Evolutionary conservation across 2,329 filamentous ascomycete species (phyloP).

Genomic region (Aotearoamyces nothofagi): DNA sequence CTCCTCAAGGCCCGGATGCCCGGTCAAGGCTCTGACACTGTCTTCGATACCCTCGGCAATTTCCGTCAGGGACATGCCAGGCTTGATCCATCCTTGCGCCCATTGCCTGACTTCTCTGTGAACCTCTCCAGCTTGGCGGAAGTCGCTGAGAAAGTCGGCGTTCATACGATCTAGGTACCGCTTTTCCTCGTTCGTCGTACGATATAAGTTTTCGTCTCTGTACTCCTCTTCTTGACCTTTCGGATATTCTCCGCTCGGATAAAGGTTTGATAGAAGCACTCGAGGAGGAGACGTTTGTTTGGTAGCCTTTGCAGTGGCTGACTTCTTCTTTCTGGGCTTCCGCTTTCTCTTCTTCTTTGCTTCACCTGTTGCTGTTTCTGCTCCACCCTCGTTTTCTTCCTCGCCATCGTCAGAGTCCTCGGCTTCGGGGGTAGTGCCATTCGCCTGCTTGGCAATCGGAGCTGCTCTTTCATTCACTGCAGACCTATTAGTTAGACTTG

Average conservation of each 20-base stretch:
- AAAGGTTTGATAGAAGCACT: conserved; percentile 58
- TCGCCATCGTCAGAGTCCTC: no score
- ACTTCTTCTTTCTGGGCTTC: conserved; percentile 64
- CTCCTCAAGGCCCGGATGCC: conserved; percentile 60
- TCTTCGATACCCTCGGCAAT: conserved; percentile 83
- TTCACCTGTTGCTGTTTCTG: conserved; percentile 22
- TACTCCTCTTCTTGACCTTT: conserved; percentile 70
- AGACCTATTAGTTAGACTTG: no score
- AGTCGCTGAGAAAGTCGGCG: conserved; percentile 65
- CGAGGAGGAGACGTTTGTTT: conserved; percentile 65
- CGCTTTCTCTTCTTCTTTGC: conserved; percentile 67
- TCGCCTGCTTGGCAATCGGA: no score
- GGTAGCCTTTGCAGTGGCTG: conserved; percentile 43
- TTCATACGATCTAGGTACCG: conserved; percentile 69
- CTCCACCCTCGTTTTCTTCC: conserved; percentile 23
- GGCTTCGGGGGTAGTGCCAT: no score
- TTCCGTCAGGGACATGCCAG: conserved; percentile 64
- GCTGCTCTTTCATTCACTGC: no score
- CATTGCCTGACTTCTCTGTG: conserved; percentile 78
- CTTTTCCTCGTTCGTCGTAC: conserved; percentile 76
- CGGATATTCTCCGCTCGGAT: conserved; percentile 58
- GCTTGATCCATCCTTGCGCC: conserved; percentile 67
- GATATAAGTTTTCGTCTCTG: conserved; percentile 58
- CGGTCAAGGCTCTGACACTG: conserved; percentile 60
- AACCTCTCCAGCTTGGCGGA: conserved; percentile 74